Percentiles rank a stretch among this genome's conserved stretches.
Evolutionary conservation across 192 early-diverging fungal genomes (phyloP).

Genomic region (Mortierella hygrophila): DNA sequence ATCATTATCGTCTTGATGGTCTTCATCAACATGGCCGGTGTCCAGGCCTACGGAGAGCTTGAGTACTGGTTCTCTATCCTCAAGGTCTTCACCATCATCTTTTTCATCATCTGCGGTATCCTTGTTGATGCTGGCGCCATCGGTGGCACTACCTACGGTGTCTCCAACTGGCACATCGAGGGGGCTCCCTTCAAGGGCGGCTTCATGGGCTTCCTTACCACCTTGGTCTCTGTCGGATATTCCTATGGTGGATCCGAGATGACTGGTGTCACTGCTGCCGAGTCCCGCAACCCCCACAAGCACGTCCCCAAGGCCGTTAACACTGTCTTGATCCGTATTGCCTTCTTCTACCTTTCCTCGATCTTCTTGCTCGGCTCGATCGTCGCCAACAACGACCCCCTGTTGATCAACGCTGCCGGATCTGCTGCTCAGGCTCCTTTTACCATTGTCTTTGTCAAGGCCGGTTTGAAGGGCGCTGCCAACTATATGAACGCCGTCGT

Average conservation of each 20-base stretch:
- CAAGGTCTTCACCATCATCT: no score
- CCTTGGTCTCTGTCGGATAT: conserved; percentile 81
- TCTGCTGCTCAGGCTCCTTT: conserved; percentile 76
- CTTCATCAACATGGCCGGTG: no score
- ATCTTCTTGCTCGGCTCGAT: conserved; percentile 76
- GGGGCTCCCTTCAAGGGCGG: conserved; percentile 52
- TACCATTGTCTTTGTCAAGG: conserved; percentile 73
- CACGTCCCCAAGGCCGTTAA: conserved; percentile 73
- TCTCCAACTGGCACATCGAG: no score
- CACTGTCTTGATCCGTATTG: conserved; percentile 79
- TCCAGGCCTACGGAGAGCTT: no score
- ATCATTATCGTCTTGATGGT: conserved; percentile 64
- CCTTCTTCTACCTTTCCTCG: conserved; percentile 74
- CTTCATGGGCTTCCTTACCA: conserved; percentile 70
- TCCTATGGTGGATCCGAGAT: conserved; percentile 82
- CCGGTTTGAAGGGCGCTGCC: conserved; percentile 73
- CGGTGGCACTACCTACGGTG: no score
- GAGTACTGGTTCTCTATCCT: no score
- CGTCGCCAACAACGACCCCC: conserved; percentile 67
- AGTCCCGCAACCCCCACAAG: no score
- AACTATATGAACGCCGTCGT: no score
- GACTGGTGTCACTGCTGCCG: no score
- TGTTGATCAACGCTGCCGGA: conserved; percentile 59
- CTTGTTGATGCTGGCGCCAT: no score
- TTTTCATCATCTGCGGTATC: no score